Evolutionary conservation across 768 basidiomycete species (phyloP).

Genomic region (Russula virescens): DNA sequence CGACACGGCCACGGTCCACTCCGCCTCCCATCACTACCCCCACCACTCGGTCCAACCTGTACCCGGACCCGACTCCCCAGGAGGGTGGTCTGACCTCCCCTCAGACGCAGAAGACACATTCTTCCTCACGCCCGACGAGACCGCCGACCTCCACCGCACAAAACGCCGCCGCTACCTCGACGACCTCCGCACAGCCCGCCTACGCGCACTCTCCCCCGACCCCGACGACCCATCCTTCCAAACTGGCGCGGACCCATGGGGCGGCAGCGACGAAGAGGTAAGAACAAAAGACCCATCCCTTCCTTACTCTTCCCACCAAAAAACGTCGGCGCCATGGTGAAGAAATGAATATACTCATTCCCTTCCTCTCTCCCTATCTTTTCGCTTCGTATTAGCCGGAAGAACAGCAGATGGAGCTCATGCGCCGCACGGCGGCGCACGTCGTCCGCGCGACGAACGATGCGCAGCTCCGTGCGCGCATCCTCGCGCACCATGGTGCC

Average conservation of each 20-base stretch:
- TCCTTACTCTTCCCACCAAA: too few relatives aligned
- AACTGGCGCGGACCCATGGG: conserved; percentile 49
- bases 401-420: conserved; percentile 53
- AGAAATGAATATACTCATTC: too few relatives aligned
- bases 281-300: too few relatives aligned
- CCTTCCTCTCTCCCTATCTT: too few relatives aligned
- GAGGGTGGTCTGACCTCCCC: conserved; percentile 80
- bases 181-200: conserved; percentile 54
- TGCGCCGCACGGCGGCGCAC: conserved; percentile 69
- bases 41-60: too few relatives aligned
- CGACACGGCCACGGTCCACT: not conserved
- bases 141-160: conserved; percentile 57
- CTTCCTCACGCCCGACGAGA: conserved; percentile 64
- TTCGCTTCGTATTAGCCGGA: conserved; percentile 59
- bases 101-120: conserved; percentile 85
- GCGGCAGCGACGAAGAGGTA: conserved; percentile 68
- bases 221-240: conserved; percentile 21
- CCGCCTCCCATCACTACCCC: not conserved
- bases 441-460: conserved; percentile 68
- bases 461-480: conserved; percentile 79
- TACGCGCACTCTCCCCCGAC: conserved; percentile 47
- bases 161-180: conserved; percentile 64
- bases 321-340: too few relatives aligned
- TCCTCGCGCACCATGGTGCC: conserved; percentile 76
- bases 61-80: conserved; percentile 38